A percentile compares a stretch with the other conserved stretches of the same genome.
phyloP scores from a whole-genome alignment of 352 stramenopile genomes.

The Blastocystis sp. region DNA sequence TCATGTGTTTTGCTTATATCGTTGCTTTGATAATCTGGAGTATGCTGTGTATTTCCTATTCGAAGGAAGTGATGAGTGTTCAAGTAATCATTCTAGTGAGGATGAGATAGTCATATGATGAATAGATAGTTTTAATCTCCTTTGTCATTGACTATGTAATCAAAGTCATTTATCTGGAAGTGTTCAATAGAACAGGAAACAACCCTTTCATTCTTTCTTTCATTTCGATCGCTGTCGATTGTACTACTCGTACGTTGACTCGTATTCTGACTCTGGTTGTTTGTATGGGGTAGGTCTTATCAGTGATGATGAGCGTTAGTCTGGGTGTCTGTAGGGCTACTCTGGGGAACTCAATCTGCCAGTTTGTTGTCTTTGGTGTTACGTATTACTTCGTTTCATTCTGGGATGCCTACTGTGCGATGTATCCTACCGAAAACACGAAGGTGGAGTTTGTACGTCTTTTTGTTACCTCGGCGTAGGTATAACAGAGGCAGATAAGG shows the following conservation, averaged over 20 bases:
- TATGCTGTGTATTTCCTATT: constrained; percentile 47
- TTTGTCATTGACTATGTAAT: constrained; percentile 36
- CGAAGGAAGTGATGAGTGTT: constrained; percentile 62
- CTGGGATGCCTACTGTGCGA: constrained; percentile 56
- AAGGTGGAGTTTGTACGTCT: background rate
- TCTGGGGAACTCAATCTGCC: background rate
- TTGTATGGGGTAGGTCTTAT: constrained; percentile 65
- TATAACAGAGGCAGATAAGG: background rate
- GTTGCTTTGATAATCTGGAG: constrained; percentile 15
- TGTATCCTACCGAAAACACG: background rate
- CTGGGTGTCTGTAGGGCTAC: constrained; percentile 44
- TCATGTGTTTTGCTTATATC: constrained; percentile 44
- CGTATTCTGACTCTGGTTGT: constrained; percentile 62
- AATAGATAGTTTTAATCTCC: constrained; percentile 14
- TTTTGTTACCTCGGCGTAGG: constrained; percentile 41
- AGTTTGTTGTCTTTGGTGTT: constrained; percentile 35
- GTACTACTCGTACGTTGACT: constrained; percentile 27
- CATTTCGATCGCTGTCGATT: constrained; percentile 53
- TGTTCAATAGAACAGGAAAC: constrained; percentile 60
- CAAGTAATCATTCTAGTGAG: constrained; percentile 55
- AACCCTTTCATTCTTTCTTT: constrained; percentile 34
- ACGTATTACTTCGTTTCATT: constrained; percentile 39
- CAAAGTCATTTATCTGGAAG: constrained; percentile 55
- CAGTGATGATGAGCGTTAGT: background rate
- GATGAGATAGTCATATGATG: background rate